Evolutionary conservation across 2,329 filamentous ascomycete genomes (phyloP).

Genomic region (Nannizzia gypsea): DNA sequence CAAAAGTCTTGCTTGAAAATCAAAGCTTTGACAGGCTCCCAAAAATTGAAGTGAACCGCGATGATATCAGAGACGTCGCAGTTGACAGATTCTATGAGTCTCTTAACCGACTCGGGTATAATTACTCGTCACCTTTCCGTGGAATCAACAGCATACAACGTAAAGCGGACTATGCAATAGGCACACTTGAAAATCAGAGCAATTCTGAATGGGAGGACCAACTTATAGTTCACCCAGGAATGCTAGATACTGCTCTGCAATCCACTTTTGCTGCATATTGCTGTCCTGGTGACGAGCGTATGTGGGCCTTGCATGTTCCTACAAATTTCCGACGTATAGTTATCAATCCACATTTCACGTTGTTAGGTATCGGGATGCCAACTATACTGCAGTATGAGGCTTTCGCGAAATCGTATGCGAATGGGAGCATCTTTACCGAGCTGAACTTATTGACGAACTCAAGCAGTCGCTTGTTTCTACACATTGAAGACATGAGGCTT

Average conservation of each 20-base stretch:
- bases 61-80: not conserved
- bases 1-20: not conserved
- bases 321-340: not conserved
- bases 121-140: conserved; percentile 10
- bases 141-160: conserved; percentile 4
- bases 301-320: conserved; percentile 15
- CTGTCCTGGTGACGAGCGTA: conserved; percentile 13
- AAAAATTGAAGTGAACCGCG: no score
- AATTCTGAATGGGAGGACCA: not conserved
- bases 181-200: not conserved
- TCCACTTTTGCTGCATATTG: conserved; percentile 11
- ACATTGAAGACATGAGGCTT: no score
- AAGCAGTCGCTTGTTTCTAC: no score
- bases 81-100: not conserved
- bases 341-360: no score
- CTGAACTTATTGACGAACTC: no score
- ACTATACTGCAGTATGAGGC: no score
- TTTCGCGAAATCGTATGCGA: no score
- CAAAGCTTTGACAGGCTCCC: not conserved
- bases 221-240: conserved; percentile 14
- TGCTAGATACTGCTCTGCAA: conserved; percentile 17
- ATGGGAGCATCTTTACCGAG: no score
- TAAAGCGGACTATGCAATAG: not conserved
- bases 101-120: not conserved
- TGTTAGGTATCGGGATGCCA: no score